These are phyloP conservation scores for Psilocybe tampanensis DNA, from an alignment of 768 basidiomycete species.

Conservation along the genomic window DNA sequence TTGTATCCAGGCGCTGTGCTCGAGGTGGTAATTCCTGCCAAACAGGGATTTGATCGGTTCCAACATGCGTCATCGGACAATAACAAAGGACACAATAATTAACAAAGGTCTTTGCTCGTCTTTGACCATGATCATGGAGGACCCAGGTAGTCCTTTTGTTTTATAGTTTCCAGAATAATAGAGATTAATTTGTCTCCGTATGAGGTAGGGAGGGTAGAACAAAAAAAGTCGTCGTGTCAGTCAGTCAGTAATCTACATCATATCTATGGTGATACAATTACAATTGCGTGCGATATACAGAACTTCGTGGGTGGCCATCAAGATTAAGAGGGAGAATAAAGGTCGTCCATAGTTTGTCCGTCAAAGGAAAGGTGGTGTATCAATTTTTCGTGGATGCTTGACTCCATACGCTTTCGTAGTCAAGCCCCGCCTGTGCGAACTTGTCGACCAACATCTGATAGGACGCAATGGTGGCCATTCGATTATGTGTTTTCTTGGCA, in stretches of 20 bases:
- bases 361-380: no score
- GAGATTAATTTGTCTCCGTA: no score
- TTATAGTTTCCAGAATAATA: no score
- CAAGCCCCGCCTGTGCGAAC: conserved; percentile 30
- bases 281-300: not conserved
- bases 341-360: not conserved
- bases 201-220: no score
- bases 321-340: not conserved
- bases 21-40: conserved; percentile 27
- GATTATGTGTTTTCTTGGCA: conserved; percentile 4
- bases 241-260: not conserved
- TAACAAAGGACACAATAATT: no score
- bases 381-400: conserved; percentile 20
- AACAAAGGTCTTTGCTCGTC: no score
- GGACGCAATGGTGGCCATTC: conserved; percentile 17
- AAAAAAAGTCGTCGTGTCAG: no score
- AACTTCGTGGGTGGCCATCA: no score
- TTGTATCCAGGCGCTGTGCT: conserved; percentile 23
- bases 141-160: no score
- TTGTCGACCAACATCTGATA: conserved; percentile 28
- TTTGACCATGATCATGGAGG: no score
- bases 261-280: not conserved
- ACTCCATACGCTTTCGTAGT: conserved; percentile 32
- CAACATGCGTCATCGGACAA: no score
- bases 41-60: conserved; percentile 7